These are phyloP conservation scores for Boletus reticulatus DNA, from an alignment of 768 basidiomycete species.

Conservation along the genomic window DNA sequence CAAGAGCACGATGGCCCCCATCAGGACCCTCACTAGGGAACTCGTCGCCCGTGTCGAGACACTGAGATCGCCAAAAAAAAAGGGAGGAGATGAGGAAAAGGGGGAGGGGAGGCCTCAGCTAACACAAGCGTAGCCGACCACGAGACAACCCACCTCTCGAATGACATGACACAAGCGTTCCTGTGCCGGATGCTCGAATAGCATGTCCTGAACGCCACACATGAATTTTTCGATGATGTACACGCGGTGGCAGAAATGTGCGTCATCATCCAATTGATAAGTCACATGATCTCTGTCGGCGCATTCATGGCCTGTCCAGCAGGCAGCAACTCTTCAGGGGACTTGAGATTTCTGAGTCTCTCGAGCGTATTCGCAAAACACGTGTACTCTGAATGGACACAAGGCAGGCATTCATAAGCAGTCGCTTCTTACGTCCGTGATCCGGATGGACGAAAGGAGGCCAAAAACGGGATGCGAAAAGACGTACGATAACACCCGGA, in stretches of 20 bases:
- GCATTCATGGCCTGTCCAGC: slow-evolving; percentile 53
- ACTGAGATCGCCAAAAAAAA: slow-evolving; percentile 39
- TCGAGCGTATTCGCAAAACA: slow-evolving; percentile 69
- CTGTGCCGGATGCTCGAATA: slow-evolving; percentile 52
- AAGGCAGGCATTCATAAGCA: slow-evolving; percentile 1
- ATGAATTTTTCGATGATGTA: slow-evolving; percentile 21
- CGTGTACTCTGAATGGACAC: slow-evolving; percentile 54
- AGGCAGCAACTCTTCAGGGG: slow-evolving; percentile 47
- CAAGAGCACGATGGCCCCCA: slow-evolving; percentile 24
- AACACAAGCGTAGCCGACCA: not conserved
- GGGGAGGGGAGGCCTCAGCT: not conserved
- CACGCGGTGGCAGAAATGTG: slow-evolving; percentile 41
- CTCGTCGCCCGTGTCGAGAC: slow-evolving; percentile 69
- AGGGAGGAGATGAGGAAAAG: no score
- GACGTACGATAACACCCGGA: slow-evolving; percentile 65
- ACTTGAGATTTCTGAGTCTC: slow-evolving; percentile 48
- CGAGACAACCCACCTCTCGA: slow-evolving; percentile 51
- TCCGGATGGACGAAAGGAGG: not conserved
- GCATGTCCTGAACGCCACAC: slow-evolving; percentile 38
- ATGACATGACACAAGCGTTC: slow-evolving; percentile 45
- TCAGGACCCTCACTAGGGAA: slow-evolving; percentile 43
- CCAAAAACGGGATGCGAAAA: not conserved
- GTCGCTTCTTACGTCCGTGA: slow-evolving; percentile 1
- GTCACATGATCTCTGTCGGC: slow-evolving; percentile 67
- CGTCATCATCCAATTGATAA: slow-evolving; percentile 79